Evolutionary conservation across 163 green algal genomes (phyloP).

Genomic region (Scenedesmus sp.): DNA sequence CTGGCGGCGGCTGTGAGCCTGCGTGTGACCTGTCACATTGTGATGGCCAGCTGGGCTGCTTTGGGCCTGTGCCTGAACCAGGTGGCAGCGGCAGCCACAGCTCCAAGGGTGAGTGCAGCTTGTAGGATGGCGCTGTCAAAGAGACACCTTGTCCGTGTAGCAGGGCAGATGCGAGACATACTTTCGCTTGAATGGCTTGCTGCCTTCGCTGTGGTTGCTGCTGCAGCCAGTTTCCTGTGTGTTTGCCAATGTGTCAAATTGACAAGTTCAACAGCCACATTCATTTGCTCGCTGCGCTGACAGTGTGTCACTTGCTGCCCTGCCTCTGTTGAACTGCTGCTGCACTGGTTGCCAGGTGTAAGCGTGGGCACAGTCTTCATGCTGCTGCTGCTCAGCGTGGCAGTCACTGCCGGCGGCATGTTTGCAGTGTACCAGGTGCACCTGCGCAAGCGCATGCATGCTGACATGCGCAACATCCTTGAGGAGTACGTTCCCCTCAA

Average conservation of each 20-base stretch:
- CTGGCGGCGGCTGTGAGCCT: conserved; percentile 60
- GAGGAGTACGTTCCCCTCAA: conserved; percentile 53
- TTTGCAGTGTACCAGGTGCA: conserved; percentile 43
- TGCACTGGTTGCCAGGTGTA: conserved; percentile 29
- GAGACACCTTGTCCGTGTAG: background rate
- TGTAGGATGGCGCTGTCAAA: background rate
- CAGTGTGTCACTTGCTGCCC: background rate
- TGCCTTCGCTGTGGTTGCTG: too few relatives aligned
- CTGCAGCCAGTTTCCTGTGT: too few relatives aligned
- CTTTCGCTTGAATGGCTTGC: too few relatives aligned
- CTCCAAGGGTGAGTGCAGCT: background rate
- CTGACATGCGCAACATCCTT: conserved; percentile 67
- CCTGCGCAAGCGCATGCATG: conserved; percentile 51
- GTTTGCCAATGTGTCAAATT: too few relatives aligned
- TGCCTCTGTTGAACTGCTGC: background rate
- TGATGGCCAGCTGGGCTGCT: conserved; percentile 57
- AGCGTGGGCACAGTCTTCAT: conserved; percentile 57
- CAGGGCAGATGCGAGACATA: too few relatives aligned
- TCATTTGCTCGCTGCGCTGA: background rate
- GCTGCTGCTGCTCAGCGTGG: conserved; percentile 54
- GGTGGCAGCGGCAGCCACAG: background rate
- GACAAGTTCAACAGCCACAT: too few relatives aligned
- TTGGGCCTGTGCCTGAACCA: background rate
- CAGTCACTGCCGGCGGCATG: conserved; percentile 29
- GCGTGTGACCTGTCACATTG: conserved; percentile 72